These are phyloP conservation scores for Mycena kentingensis DNA, from an alignment of 768 basidiomycete genomes.

Conservation along the genomic window DNA sequence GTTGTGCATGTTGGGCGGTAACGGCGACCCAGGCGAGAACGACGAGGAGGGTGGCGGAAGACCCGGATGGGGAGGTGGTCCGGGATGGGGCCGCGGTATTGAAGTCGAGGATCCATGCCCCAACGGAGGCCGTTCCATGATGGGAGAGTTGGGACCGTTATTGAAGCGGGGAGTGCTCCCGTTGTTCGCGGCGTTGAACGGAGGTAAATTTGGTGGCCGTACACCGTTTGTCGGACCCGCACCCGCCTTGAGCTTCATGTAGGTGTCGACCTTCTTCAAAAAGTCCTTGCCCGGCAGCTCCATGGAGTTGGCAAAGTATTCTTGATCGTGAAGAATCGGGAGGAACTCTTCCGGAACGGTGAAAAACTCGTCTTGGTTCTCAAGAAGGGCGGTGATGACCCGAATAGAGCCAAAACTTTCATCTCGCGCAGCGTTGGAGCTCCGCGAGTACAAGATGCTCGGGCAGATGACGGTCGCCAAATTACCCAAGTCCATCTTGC, in stretches of 20 bases:
- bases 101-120: slow-evolving; percentile 39
- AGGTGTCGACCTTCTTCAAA: slow-evolving; percentile 92
- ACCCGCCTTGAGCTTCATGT: slow-evolving; percentile 67
- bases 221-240: slow-evolving; percentile 45
- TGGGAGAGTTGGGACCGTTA: slow-evolving; percentile 38
- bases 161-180: slow-evolving; percentile 42
- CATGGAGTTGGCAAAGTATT: slow-evolving; percentile 84
- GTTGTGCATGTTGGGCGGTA: slow-evolving; percentile 51
- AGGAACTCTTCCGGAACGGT: slow-evolving; percentile 91
- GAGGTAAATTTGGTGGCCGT: slow-evolving; percentile 39
- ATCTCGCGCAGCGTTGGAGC: slow-evolving; percentile 83
- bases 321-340: slow-evolving; percentile 85
- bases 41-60: slow-evolving; percentile 44
- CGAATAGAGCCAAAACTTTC: slow-evolving; percentile 90
- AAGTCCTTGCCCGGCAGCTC: slow-evolving; percentile 95
- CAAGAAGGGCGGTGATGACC: slow-evolving; percentile 83
- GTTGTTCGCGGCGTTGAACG: slow-evolving; percentile 41
- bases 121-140: slow-evolving; percentile 48
- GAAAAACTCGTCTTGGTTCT: slow-evolving; percentile 94
- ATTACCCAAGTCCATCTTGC: slow-evolving; percentile 97
- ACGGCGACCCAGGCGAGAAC: slow-evolving; percentile 46
- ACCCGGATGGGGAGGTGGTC: slow-evolving; percentile 44
- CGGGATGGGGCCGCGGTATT: slow-evolving; percentile 42
- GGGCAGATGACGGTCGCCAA: slow-evolving; percentile 97
- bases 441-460: slow-evolving; percentile 92